A percentile compares a stretch with the other conserved stretches of the same genome.
These are phyloP conservation scores for Eutypa lata DNA, from an alignment of 2,329 filamentous ascomycete species.

Conservation along the genomic window DNA sequence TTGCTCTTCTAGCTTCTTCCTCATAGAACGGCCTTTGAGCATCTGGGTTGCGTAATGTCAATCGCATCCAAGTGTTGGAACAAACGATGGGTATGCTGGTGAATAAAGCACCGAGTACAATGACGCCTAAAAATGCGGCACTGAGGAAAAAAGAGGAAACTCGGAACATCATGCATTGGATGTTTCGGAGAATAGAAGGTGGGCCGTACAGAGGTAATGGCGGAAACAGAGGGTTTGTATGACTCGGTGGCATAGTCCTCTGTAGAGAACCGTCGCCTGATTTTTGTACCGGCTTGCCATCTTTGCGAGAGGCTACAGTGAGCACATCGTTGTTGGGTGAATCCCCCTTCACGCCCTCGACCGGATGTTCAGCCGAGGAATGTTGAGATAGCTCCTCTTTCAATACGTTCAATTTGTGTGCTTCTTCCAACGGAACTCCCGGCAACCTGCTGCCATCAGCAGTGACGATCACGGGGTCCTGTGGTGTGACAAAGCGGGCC, in stretches of 20 bases:
- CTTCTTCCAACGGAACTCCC: conserved; percentile 66
- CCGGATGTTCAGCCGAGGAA: background rate
- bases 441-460: conserved; percentile 65
- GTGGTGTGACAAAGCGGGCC: conserved; percentile 64
- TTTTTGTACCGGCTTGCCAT: conserved; percentile 37
- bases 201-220: conserved; percentile 80
- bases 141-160: conserved; percentile 72
- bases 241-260: conserved; percentile 57
- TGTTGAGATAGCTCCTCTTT: conserved; percentile 41
- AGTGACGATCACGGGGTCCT: conserved; percentile 70
- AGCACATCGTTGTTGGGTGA: conserved; percentile 16
- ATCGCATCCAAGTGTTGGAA: conserved; percentile 45
- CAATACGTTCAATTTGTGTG: conserved; percentile 64
- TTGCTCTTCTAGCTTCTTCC: conserved; percentile 64
- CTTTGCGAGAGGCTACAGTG: conserved; percentile 16
- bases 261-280: conserved; percentile 45
- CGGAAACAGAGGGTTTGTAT: conserved; percentile 79
- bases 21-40: conserved; percentile 64
- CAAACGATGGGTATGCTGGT: conserved; percentile 58
- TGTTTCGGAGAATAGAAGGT: conserved; percentile 59
- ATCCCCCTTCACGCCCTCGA: conserved; percentile 16
- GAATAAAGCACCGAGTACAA: conserved; percentile 72
- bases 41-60: conserved; percentile 60
- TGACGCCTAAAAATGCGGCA: conserved; percentile 69
- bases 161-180: conserved; percentile 66